Evolutionary conservation across 352 stramenopile genomes (phyloP), one percentile per base, ranked within the genome.

Genomic region (Pythium diclinum): DNA sequence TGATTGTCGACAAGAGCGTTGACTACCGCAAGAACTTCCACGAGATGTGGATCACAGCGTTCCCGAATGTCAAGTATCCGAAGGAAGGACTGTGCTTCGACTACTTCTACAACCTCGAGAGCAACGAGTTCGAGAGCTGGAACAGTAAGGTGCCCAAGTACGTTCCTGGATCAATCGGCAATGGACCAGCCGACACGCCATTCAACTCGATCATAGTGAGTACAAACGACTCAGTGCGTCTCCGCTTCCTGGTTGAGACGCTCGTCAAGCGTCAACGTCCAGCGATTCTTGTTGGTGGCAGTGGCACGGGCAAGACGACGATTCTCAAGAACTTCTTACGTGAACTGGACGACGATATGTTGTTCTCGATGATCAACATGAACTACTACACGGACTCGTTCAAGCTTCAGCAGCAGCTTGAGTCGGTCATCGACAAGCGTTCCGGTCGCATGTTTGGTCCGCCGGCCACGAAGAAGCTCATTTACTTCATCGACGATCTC

Each of bases 351-450:
- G 96, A 99, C 52, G 91, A 97, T 56, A 97, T 99, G 81, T 76
- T 99, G 32, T 97, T 91, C 73, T 97, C 94, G 56, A 98, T 88
- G 65, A 98, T 99, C 75, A 98, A 98, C 75, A 98, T 99, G 95
- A 98, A 96, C 65, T 98, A 98, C 77, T 98, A 97, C 77, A 98
- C 91, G 3, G 91, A 98, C 68, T 98, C 91, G 21, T 96, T 88
- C 70, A 97, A 96, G 51, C 71, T 98, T 8, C 94, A 98, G 66
- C 87, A 97, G 61, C 95, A 99, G 63, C 75, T 99, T 23, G 96
- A 99, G 71, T 92, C 96, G 0, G 94, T 98, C 36, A 98, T 99
- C 64, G 96, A 99, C 70, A 98, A 98, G 75, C 88, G 95, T 34
- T 98, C 92, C 2, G 95, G 96, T 0, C 83, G 94, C 28, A 97